Evolutionary conservation across 1,284 basidiomycete genomes (phyloP).

Genomic region (Austroboletus niveus): DNA sequence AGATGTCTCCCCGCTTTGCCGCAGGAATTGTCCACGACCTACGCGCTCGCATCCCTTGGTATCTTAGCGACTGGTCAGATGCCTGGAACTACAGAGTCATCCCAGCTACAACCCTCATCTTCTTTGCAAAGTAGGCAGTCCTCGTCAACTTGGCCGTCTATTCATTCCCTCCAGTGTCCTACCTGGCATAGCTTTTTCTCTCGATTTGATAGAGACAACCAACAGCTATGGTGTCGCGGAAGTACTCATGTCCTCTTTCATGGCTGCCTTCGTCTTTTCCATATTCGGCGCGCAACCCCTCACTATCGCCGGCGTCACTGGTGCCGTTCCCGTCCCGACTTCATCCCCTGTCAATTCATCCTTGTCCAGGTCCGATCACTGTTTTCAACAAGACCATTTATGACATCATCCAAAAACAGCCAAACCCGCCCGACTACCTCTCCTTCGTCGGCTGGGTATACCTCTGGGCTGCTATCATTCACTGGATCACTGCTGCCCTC

Average conservation of each 20-base stretch:
- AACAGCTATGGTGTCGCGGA: conserved; percentile 90
- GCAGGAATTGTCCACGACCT: conserved; percentile 78
- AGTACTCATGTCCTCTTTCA: conserved; percentile 76
- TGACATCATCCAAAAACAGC: conserved; percentile 62
- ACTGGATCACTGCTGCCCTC: conserved; percentile 83
- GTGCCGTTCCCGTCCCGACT: conserved; percentile 33
- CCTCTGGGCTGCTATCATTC: conserved; percentile 91
- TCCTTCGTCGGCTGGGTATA: conserved; percentile 93
- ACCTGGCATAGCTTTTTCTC: conserved; percentile 89
- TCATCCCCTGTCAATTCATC: background rate
- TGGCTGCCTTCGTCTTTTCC: conserved; percentile 91
- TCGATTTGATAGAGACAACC: conserved; percentile 92
- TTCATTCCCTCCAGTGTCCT: conserved; percentile 53
- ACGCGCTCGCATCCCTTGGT: conserved; percentile 76
- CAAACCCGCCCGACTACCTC: conserved; percentile 70
- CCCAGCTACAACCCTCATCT: conserved; percentile 73
- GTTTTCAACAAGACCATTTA: conserved; percentile 92
- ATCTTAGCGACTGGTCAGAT: conserved; percentile 83
- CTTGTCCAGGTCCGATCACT: conserved; percentile 73
- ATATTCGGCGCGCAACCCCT: conserved; percentile 90
- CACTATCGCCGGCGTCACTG: conserved; percentile 92
- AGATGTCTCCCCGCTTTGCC: too few species aligned
- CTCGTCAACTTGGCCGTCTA: conserved; percentile 1
- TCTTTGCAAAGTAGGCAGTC: conserved; percentile 70
- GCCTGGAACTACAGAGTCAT: conserved; percentile 86